Percentiles rank a stretch among this genome's conserved stretches.
These are phyloP conservation scores for Verticillium longisporum DNA, from an alignment of 2,329 filamentous ascomycete genomes.

Conservation along the genomic window DNA sequence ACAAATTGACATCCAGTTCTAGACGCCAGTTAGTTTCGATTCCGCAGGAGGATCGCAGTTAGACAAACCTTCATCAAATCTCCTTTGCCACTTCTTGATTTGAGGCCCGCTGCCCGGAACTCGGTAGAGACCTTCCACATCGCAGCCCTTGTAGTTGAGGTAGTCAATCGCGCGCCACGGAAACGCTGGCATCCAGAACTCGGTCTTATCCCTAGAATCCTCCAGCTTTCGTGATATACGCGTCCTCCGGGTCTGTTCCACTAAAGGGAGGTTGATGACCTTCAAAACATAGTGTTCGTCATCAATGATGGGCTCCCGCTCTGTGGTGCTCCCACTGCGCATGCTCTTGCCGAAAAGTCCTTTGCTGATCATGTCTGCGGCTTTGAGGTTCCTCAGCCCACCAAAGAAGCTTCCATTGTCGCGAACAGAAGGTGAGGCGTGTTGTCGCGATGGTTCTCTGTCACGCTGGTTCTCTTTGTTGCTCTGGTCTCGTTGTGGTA, in stretches of 20 bases:
- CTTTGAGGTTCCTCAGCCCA: constrained; percentile 65
- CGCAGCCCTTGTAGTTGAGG: constrained; percentile 87
- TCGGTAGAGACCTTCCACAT: constrained; percentile 88
- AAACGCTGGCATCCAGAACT: constrained; percentile 97
- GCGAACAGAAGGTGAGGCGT: constrained; percentile 34
- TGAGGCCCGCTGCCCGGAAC: constrained; percentile 86
- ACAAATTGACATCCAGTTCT: constrained; percentile 83
- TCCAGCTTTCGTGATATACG: constrained; percentile 86
- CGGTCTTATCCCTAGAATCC: constrained; percentile 86
- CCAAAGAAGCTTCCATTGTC: constrained; percentile 64
- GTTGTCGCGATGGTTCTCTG: constrained; percentile 34
- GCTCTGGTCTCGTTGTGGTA: constrained; percentile 32
- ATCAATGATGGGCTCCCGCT: constrained; percentile 59
- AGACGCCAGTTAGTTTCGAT: neutral
- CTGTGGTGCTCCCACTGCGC: constrained; percentile 63
- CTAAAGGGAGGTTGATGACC: constrained; percentile 77
- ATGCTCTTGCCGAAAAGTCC: constrained; percentile 74
- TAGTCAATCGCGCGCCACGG: constrained; percentile 96
- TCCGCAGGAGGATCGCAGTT: neutral
- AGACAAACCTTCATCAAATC: constrained; percentile 72
- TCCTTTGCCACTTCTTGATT: constrained; percentile 88
- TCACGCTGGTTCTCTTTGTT: constrained; percentile 38
- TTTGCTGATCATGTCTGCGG: constrained; percentile 76
- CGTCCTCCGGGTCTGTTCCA: constrained; percentile 85
- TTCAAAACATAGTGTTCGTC: constrained; percentile 80